These are phyloP conservation scores for Parafenestella ontariensis DNA, from an alignment of 2,329 filamentous ascomycete genomes.

Conservation along the genomic window DNA sequence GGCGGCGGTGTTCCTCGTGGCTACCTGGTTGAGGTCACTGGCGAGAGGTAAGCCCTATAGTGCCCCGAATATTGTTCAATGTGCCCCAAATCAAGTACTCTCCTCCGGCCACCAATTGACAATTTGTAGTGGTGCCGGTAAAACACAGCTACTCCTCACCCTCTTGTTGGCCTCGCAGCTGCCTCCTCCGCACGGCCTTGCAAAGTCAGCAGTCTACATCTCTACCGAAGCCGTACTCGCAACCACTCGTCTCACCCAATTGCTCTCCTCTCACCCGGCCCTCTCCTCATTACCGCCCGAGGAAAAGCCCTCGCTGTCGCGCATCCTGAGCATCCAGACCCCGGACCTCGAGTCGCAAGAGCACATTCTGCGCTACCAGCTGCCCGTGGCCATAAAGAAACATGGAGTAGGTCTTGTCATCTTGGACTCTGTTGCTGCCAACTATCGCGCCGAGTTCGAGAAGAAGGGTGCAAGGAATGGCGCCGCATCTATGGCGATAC, in stretches of 20 bases:
- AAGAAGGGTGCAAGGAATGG: conserved; percentile 53
- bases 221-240: conserved; percentile 89
- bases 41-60: conserved; percentile 70
- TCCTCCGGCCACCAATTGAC: conserved; percentile 9
- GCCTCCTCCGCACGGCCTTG: conserved; percentile 72
- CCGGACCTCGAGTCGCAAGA: conserved; percentile 94
- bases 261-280: conserved; percentile 71
- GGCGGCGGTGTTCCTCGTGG: conserved; percentile 82
- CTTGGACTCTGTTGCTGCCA: conserved; percentile 91
- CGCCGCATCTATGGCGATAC: conserved; percentile 68
- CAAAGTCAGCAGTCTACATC: conserved; percentile 84
- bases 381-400: conserved; percentile 81
- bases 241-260: conserved; percentile 80
- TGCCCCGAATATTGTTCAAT: conserved; percentile 11
- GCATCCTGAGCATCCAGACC: conserved; percentile 80
- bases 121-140: conserved; percentile 78
- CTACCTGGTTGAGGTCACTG: conserved; percentile 86
- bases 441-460: conserved; percentile 92
- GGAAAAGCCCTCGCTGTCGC: conserved; percentile 70
- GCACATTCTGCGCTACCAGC: conserved; percentile 90
- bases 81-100: conserved; percentile 5
- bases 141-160: conserved; percentile 90
- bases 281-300: conserved; percentile 57
- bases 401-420: conserved; percentile 82
- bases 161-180: conserved; percentile 87